Evolutionary conservation across 2,329 filamentous ascomycete species (phyloP), one percentile per base, ranked within the genome.

Genomic region (Ambrosiella xylebori): DNA sequence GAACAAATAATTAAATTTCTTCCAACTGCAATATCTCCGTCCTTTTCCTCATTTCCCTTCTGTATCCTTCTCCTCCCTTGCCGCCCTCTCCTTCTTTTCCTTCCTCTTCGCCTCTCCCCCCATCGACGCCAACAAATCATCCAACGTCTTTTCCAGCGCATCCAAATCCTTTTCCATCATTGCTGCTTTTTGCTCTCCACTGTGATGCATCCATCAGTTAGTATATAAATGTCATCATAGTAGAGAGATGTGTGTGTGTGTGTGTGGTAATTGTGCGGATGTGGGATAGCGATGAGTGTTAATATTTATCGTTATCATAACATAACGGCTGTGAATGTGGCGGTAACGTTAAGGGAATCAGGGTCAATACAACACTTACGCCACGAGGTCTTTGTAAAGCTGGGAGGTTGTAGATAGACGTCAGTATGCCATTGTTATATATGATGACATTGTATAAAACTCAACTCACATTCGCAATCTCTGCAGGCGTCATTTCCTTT

Each of bases 121-220:
- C 4, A 50, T 19, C 27, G 72, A 71, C 13, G 73, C 74, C 19
- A 81, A 70, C 19, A 81, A 68, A 60, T 71, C 72, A 61, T 80
- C 77, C n/a, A 81, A 71, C 65, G 74, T 78, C 64, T 68, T 70
- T 66, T 81, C 77, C 17, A 81, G 70, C 39, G 64, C 73, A 7
- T 71, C 70, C 54, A 81, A 70, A 62, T 75, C 76, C 1, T 72
- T 69, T 64, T 81, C 78, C 15, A 81, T 72, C 37, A 71, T 71
- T 9, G 73, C 65, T 47, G 78, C 78, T 3, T 77, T 69, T 63
- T 77, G 73, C 61, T 81, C 78, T 63, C 78, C 78, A 63, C 76
- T 79, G 61, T 58, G 37, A 50, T 36, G 6, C 15, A 17, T 49
- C 39, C 11, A n/a, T 41, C n/a, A 41, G 39, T 41, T 2, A 41